These are phyloP conservation scores for Kodamaea derodonti DNA, from an alignment of 1,139 yeast genomes.

Conservation along the genomic window DNA sequence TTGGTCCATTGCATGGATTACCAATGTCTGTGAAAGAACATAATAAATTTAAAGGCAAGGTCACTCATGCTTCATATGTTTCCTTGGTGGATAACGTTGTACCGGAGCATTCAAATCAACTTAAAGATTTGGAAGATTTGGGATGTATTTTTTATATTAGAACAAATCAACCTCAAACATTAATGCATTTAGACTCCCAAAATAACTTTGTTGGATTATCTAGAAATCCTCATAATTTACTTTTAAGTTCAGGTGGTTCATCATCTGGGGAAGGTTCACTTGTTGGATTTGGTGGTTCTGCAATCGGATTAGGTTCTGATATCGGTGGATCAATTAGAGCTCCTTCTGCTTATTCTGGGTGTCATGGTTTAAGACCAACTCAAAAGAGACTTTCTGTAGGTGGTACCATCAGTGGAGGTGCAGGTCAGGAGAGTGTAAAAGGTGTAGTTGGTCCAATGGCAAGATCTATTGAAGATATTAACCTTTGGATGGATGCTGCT, in stretches of 20 bases:
- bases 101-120: slow-evolving; percentile 46
- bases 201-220: slow-evolving; percentile 40
- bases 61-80: slow-evolving; percentile 64
- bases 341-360: slow-evolving; percentile 71
- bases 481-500: slow-evolving; percentile 54
- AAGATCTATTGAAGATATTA: slow-evolving; percentile 59
- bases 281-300: slow-evolving; percentile 61
- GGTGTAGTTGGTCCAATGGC: slow-evolving; percentile 65
- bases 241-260: slow-evolving; percentile 55
- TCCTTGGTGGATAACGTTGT: slow-evolving; percentile 49
- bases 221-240: slow-evolving; percentile 37
- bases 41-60: slow-evolving; percentile 51
- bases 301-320: slow-evolving; percentile 70
- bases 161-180: slow-evolving; percentile 45
- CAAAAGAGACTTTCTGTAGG: slow-evolving; percentile 51
- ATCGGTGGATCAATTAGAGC: slow-evolving; percentile 77
- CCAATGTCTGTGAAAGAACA: slow-evolving; percentile 81
- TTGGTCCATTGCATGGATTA: slow-evolving; percentile 76
- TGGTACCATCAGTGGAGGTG: slow-evolving; percentile 54
- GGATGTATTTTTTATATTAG: slow-evolving; percentile 63
- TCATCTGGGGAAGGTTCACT: slow-evolving; percentile 78
- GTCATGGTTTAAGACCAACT: slow-evolving; percentile 67
- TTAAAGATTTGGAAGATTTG: slow-evolving; percentile 49
- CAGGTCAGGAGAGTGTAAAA: slow-evolving; percentile 55
- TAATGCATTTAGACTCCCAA: slow-evolving; percentile 45